phyloP scores from a whole-genome alignment of 2,329 filamentous ascomycete species.

The Aspergillus hiratsukae region DNA sequence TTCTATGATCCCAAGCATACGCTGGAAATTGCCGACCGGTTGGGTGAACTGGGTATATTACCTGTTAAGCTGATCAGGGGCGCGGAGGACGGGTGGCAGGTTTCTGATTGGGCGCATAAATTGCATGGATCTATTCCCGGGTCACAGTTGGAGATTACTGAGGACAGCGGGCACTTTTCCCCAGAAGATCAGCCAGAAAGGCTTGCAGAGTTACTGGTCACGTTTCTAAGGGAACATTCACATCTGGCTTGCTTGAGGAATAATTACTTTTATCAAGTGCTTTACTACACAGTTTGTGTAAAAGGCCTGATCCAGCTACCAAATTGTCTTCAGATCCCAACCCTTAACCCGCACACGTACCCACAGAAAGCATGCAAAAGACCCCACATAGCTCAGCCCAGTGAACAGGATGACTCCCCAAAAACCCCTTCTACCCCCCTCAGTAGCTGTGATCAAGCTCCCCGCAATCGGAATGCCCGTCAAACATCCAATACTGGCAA shows the following conservation, averaged over 20 bases:
- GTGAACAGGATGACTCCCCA: constrained; percentile 17
- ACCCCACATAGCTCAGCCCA: constrained; percentile 16
- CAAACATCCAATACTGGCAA: constrained; percentile 21
- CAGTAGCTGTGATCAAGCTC: constrained; percentile 6
- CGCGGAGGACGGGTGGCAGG: constrained; percentile 29
- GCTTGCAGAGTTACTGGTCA: not conserved
- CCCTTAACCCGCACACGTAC: constrained; percentile 15
- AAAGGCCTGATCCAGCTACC: not conserved
- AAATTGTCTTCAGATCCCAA: constrained; percentile 13
- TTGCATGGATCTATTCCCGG: constrained; percentile 27
- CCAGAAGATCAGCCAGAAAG: constrained; percentile 25
- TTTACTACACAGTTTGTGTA: too few species aligned
- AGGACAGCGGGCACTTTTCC: constrained; percentile 29
- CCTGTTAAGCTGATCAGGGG: constrained; percentile 31
- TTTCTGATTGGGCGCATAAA: constrained; percentile 28
- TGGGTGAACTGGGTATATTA: constrained; percentile 20
- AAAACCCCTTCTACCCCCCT: constrained; percentile 9
- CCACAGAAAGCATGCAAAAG: constrained; percentile 16
- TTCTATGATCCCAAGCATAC: constrained; percentile 34
- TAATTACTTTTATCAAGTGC: too few species aligned
- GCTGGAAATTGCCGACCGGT: constrained; percentile 23
- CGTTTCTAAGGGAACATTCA: not conserved
- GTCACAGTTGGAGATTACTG: constrained; percentile 22
- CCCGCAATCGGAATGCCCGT: constrained; percentile 20
- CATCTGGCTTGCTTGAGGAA: too few species aligned